Base-by-base conservation (phyloP, 2,329 filamentous ascomycete genomes). In the Helminthosporium solani region DNA sequence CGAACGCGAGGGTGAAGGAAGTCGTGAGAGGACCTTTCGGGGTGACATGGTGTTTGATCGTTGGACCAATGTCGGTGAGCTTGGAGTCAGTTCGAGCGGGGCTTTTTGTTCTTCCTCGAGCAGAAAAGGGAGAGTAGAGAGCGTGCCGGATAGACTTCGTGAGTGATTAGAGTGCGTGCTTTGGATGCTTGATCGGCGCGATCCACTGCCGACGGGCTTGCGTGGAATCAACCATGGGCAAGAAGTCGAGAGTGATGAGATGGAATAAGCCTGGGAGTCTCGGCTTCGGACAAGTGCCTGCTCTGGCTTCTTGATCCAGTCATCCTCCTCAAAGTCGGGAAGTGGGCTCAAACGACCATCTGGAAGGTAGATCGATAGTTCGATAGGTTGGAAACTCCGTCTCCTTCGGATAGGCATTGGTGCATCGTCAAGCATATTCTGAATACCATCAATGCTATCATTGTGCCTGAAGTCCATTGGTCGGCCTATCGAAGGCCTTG, bases 281-380 rank as follows among this genome's bases (percentile, higher is more conserved):
- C 58, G 55, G 19, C 58, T 57, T 30, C 67, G 65, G 15, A 71
- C 50, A 21, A 65, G 54, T 21, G 66, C 69, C 40, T 64, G 56
- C 23, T 57, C 59, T 21, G 69, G 69, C 40, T 61, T 54, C 45
- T 61, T 57, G 19, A 70, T 47, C 68, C 68, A 70, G 20, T 61
- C 60, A 16, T 58, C 56, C 4, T 53, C 53, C 15, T 56, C 49
- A 38, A 73, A 73, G 47, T 73, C 66, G 14, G 70, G 70, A 5
- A 73, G 56, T 7, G 70, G 69, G 12, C 69, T 72, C 2, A 73
- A 57, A 27, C 64, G 56, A 5, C 63, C 61, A 30, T 67, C 57
- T 12, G 60, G 60, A 3, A 66, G 49, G 41, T 72, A 72, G 27
- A 73, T 71, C 11, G 67, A 71, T 1, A 73, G 56, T 36, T 73